phyloP scores from a whole-genome alignment of 768 basidiomycete species.

The Mycena galopus region DNA sequence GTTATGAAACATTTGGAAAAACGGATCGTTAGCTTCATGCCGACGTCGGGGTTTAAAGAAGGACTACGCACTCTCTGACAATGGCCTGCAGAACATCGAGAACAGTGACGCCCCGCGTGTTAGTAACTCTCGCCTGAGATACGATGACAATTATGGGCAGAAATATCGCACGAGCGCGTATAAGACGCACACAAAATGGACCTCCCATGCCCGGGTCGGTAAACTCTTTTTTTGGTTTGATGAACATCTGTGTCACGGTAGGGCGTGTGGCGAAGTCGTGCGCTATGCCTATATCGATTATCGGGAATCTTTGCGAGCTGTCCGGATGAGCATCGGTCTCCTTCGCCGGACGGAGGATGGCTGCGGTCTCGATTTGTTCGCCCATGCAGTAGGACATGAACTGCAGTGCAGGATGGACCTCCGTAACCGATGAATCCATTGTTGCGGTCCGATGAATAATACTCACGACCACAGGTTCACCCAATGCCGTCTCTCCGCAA shows the following conservation, averaged over 20 bases:
- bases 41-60: background rate
- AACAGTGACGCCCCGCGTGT: background rate
- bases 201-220: background rate
- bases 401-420: constrained; percentile 4
- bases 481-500: background rate
- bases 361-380: constrained; percentile 2
- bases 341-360: background rate
- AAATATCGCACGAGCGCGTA: background rate
- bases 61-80: background rate
- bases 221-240: background rate
- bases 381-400: constrained; percentile 9
- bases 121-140: constrained; percentile 8
- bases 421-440: background rate
- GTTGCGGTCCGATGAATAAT: background rate
- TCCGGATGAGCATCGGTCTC: background rate
- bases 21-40: background rate
- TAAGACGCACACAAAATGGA: constrained; percentile 8
- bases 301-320: background rate
- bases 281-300: constrained; percentile 1
- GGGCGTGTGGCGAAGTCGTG: constrained; percentile 15
- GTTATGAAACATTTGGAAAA: background rate
- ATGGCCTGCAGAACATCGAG: constrained; percentile 7
- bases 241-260: constrained; percentile 8
- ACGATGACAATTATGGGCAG: background rate
- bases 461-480: constrained; percentile 4